phyloP scores from a whole-genome alignment of 1,284 basidiomycete species.

The Trichosporon sp. region DNA sequence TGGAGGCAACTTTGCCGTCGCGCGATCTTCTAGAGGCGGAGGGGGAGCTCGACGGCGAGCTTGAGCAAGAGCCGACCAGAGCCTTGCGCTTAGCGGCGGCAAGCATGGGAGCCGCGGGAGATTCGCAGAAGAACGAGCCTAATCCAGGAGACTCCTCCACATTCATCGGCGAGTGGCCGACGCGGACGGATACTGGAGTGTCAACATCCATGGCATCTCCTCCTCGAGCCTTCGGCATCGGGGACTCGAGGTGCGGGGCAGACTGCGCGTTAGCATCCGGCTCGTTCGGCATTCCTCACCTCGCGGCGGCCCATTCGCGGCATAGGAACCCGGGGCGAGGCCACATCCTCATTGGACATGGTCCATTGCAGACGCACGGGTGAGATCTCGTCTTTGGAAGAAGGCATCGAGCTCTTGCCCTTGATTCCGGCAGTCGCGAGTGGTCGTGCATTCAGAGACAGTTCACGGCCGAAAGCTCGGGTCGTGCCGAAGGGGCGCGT shows the following conservation, averaged over 20 bases:
- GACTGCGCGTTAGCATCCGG: slow-evolving; percentile 10
- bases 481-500: not conserved
- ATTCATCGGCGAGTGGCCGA: slow-evolving; percentile 23
- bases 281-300: slow-evolving; percentile 20
- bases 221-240: not conserved
- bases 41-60: slow-evolving; percentile 43
- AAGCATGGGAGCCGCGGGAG: slow-evolving; percentile 32
- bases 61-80: slow-evolving; percentile 36
- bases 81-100: slow-evolving; percentile 28
- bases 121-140: slow-evolving; percentile 46
- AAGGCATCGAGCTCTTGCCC: slow-evolving; percentile 1
- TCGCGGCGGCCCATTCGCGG: slow-evolving; percentile 32
- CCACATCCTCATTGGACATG: slow-evolving; percentile 34
- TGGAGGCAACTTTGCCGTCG: slow-evolving; percentile 36
- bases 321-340: slow-evolving; percentile 25
- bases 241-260: slow-evolving; percentile 15
- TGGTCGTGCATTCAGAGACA: slow-evolving; percentile 27
- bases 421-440: slow-evolving; percentile 8
- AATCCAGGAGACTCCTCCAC: slow-evolving; percentile 37
- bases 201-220: slow-evolving; percentile 40
- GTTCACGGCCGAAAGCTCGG: slow-evolving; percentile 39
- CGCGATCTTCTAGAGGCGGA: slow-evolving; percentile 38
- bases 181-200: slow-evolving; percentile 27
- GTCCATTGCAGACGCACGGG: slow-evolving; percentile 40
- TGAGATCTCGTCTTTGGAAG: not conserved